These are phyloP conservation scores for Phaeosphaeriaceae sp. DNA, from an alignment of 2,329 filamentous ascomycete species.

Conservation along the genomic window DNA sequence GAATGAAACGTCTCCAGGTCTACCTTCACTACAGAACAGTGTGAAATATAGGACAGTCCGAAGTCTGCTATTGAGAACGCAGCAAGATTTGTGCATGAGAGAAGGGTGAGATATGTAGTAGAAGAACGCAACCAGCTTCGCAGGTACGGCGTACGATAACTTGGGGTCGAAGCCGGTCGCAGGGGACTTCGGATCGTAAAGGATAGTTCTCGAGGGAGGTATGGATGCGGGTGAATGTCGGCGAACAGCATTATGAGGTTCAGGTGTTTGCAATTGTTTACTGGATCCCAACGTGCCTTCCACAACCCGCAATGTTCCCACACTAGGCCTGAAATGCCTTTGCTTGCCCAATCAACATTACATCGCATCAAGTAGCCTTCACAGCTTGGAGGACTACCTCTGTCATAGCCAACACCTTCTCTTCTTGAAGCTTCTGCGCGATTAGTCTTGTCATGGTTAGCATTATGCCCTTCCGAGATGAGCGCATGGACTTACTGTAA, in stretches of 20 bases:
- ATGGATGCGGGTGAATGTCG: constrained; percentile 8
- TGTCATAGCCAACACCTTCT: constrained; percentile 53
- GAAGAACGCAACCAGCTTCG: constrained; percentile 19
- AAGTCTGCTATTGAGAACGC: background rate
- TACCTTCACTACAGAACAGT: background rate
- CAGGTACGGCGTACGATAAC: background rate
- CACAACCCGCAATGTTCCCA: background rate
- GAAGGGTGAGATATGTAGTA: background rate
- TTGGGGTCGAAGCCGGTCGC: constrained; percentile 22
- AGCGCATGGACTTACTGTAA: constrained; percentile 39
- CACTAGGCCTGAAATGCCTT: background rate
- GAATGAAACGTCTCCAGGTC: background rate
- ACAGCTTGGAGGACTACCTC: constrained; percentile 42
- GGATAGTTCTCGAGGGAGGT: constrained; percentile 15
- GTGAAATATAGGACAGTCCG: background rate
- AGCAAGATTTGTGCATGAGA: background rate
- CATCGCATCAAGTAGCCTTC: background rate
- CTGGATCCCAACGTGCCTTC: constrained; percentile 5
- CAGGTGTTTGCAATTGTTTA: constrained; percentile 3
- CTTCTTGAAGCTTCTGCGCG: constrained; percentile 50
- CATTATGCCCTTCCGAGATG: background rate
- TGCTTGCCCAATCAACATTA: background rate
- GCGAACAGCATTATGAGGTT: background rate
- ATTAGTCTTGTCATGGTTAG: constrained; percentile 35
- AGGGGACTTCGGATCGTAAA: constrained; percentile 5